Evolutionary conservation across 1,139 yeast species (phyloP), one percentile per base, ranked within the genome.

Genomic region (Yamadazyma sp.): DNA sequence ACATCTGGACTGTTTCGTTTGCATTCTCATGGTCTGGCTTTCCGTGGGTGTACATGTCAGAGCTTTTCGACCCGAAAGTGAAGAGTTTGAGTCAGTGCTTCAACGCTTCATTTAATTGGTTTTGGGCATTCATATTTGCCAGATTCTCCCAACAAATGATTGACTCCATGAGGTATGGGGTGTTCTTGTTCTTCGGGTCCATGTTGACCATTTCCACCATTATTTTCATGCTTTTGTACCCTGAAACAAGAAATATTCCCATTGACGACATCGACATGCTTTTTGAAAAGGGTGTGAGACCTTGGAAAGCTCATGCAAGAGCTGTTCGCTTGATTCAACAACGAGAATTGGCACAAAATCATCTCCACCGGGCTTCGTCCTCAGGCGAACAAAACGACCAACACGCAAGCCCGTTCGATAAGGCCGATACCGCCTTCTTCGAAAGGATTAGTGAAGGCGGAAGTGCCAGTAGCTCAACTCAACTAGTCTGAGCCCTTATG

Each of bases 111-210:
- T 59, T 69, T 27, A 69, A 72, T 41, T 73, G 78, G 78, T 65
- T 72, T 44, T 70, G 75, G 69, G 75, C 75, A 1, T 73, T 73
- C 48, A 62, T 73, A 36, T 66, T 72, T 63, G 75, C 77, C 3
- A 56, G 75, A 39, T 69, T 63, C 47, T 65, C 76, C 3, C 69
- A 73, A 17, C 57, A 70, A 40, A 73, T 75, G 58, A 62, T 73
- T 28, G 54, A 58, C 14, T 53, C 61, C 3, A 69, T 72, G 60
- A 62, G 64, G 1, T 73, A 66, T 47, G 75, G 75, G n/a, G 57
- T 69, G 18, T 73, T 69, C 50, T 64, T 73, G 44, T 59, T 73
- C 41, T 73, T 73, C 50, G 77, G 74, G 1, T 46, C 59, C 4
- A 54, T 66, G 42, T 61, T 71, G 43, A 29, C 60, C 34, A 55